Evolutionary conservation across 2,329 filamentous ascomycete species (phyloP), one percentile per base, ranked within the genome.

Genomic region (Balansia obtecta): DNA sequence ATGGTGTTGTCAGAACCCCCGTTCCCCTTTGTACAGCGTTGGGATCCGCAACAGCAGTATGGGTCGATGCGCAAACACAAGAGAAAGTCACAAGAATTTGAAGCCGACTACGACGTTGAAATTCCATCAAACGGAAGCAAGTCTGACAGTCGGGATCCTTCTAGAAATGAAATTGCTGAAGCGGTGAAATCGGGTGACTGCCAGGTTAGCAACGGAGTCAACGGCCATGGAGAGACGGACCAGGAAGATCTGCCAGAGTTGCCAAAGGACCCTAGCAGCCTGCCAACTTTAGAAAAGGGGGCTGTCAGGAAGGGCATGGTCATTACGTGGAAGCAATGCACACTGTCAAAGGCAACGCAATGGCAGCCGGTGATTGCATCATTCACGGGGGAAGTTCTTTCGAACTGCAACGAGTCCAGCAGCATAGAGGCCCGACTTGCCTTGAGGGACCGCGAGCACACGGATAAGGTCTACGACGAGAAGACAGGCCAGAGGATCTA

Each of bases 1-100:
- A 69, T 88, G 39, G 69, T 76, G 33, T 71, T 95, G 44, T 85
- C 78, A 49, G 77, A 86, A 34, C 90, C 91, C 0, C 87, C 90
- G 0, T 96, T 94, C 60, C 90, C 90, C 0, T 96, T 96, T 64
- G 73, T 86, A 15, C 89, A 96, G 64, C 79, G 86, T 45, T 96
- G 90, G 91, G 88, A 95, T 65, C 76, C 79, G 3, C 83, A 88
- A 53, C 86, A 90, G 59, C 68, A 70, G 55, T 67, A 60, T 47
- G 62, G 63, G 2, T 60, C 58, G 4, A 70, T 71, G 56, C 68
- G 65, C 8, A 79, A 72, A 54, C 68, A 71, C 49, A 82, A 83
- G 61, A 70, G 73, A 33, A 53, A 59, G 68, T 57, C 71, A 59
- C 56, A 68, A 65, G 51, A 56, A 18, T 58, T 59, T 5, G 55